phyloP scores from a whole-genome alignment of 2,329 filamentous ascomycete species.

The Sarocladium strictum region DNA sequence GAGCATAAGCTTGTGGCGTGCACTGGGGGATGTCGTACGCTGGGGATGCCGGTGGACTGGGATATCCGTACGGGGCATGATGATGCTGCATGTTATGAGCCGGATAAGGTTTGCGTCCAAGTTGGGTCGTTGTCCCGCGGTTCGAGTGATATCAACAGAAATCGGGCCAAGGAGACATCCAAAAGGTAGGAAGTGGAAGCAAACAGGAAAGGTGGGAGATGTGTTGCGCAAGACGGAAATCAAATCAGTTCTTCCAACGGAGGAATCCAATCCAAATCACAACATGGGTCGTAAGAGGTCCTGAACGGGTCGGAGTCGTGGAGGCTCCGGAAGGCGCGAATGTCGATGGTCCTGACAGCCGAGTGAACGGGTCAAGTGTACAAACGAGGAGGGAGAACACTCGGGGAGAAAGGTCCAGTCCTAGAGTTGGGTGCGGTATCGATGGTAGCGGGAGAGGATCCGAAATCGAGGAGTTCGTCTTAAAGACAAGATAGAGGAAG shows the following conservation, averaged over 20 bases:
- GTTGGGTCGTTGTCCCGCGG: conserved; percentile 13
- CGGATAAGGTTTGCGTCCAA: conserved; percentile 15
- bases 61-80: conserved; percentile 50
- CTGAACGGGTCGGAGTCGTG: conserved; percentile 5
- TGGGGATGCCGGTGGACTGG: conserved; percentile 52
- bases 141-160: conserved; percentile 14
- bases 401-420: neutral
- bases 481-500: conserved; percentile 10
- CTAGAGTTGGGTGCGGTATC: conserved; percentile 15
- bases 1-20: conserved; percentile 11
- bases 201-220: neutral
- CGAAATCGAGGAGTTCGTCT: neutral
- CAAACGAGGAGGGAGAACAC: conserved; percentile 11
- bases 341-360: conserved; percentile 31
- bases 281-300: conserved; percentile 8
- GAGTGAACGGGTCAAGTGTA: conserved; percentile 47
- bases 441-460: conserved; percentile 13
- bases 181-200: neutral
- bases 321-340: neutral
- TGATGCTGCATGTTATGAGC: conserved; percentile 51
- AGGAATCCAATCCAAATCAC: conserved; percentile 4
- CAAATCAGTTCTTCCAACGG: conserved; percentile 6
- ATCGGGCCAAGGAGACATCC: conserved; percentile 6
- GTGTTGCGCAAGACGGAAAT: conserved; percentile 1
- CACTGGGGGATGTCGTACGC: conserved; percentile 45